phyloP scores from a whole-genome alignment of 1,284 basidiomycete species.

The Agroathelia rolfsii region DNA sequence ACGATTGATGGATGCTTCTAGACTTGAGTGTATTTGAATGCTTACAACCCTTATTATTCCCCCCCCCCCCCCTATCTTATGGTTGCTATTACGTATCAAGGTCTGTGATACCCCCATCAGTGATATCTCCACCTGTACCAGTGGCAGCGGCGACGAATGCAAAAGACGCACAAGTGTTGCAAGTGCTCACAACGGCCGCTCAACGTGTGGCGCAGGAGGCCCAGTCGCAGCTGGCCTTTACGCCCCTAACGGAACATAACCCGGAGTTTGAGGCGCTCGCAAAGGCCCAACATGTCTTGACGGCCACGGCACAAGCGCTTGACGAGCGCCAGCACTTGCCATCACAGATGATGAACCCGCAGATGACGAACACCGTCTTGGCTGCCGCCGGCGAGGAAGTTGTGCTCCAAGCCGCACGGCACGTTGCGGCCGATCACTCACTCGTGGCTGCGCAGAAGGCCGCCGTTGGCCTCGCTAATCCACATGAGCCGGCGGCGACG shows the following conservation, averaged over 20 bases:
- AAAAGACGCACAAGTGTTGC: slow-evolving; percentile 56
- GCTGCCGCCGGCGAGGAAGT: slow-evolving; percentile 70
- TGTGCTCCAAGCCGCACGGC: slow-evolving; percentile 67
- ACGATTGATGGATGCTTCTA: too few species aligned
- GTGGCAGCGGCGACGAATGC: slow-evolving; percentile 19
- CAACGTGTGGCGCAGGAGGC: slow-evolving; percentile 67
- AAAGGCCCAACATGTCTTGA: slow-evolving; percentile 72
- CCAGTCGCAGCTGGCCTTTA: slow-evolving; percentile 47
- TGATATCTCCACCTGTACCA: too few species aligned
- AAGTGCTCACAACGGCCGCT: slow-evolving; percentile 64
- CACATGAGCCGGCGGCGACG: slow-evolving; percentile 36
- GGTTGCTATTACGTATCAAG: slow-evolving; percentile 1
- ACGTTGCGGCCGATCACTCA: slow-evolving; percentile 46
- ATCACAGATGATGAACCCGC: slow-evolving; percentile 44
- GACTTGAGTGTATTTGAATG: too few species aligned
- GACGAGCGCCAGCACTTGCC: too few species aligned
- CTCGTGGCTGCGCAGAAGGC: slow-evolving; percentile 31
- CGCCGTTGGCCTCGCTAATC: slow-evolving; percentile 26
- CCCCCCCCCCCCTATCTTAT: too few species aligned
- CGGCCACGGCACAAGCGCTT: slow-evolving; percentile 66
- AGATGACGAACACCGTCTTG: slow-evolving; percentile 33
- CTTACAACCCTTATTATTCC: background rate
- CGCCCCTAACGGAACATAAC: slow-evolving; percentile 29
- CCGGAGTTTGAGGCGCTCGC: slow-evolving; percentile 55
- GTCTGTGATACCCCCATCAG: slow-evolving; percentile 11